phyloP scores from a whole-genome alignment of 2,329 filamentous ascomycete species.

The Arthrobotrys sinensis region DNA sequence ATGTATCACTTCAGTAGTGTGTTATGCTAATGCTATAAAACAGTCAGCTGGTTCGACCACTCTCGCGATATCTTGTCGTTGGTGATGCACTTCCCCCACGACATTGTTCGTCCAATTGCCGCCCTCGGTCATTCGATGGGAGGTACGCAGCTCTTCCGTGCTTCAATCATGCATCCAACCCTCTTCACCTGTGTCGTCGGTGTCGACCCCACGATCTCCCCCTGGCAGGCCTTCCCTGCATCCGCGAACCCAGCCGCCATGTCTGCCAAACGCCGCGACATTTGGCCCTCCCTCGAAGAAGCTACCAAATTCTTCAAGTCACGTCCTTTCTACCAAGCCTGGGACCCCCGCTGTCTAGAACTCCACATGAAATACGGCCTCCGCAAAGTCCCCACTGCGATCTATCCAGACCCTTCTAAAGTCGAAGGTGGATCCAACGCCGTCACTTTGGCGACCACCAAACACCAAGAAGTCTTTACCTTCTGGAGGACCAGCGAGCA shows the following conservation, averaged over 20 bases:
- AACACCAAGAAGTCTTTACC: slow-evolving; percentile 89
- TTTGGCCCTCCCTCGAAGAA: slow-evolving; percentile 82
- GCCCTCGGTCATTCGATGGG: slow-evolving; percentile 94
- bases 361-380: slow-evolving; percentile 81
- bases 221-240: slow-evolving; percentile 67
- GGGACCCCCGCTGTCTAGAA: slow-evolving; percentile 86
- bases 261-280: slow-evolving; percentile 81
- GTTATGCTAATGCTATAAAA: slow-evolving; percentile 5
- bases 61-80: slow-evolving; percentile 86
- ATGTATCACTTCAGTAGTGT: not conserved
- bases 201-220: slow-evolving; percentile 83
- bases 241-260: slow-evolving; percentile 70
- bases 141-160: slow-evolving; percentile 71
- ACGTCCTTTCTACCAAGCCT: slow-evolving; percentile 82
- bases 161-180: slow-evolving; percentile 81
- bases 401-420: slow-evolving; percentile 70
- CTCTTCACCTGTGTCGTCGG: slow-evolving; percentile 82
- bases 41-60: slow-evolving; percentile 89
- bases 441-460: slow-evolving; percentile 84
- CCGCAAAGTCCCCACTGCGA: slow-evolving; percentile 78
- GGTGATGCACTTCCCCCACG: slow-evolving; percentile 83
- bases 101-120: slow-evolving; percentile 85
- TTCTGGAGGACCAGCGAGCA: slow-evolving; percentile 74
- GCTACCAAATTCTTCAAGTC: slow-evolving; percentile 78
- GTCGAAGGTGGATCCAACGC: slow-evolving; percentile 65